A percentile compares a stretch with the other conserved stretches of the same genome.
These are phyloP conservation scores for Trametes sp. DNA, from an alignment of 1,284 basidiomycete species.

Conservation along the genomic window DNA sequence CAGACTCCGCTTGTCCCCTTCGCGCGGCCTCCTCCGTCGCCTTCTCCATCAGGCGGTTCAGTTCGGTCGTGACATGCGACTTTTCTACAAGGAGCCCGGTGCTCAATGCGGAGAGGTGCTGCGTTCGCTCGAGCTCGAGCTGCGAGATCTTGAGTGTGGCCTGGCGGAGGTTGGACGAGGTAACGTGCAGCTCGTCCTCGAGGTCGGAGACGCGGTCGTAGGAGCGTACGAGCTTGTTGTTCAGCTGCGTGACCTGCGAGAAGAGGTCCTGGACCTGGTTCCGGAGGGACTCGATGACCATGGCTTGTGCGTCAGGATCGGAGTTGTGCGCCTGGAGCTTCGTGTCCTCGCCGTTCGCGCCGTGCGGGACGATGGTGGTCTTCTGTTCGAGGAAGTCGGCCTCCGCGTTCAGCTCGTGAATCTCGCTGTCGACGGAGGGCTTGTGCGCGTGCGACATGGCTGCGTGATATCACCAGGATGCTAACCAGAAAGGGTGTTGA, in stretches of 20 bases:
- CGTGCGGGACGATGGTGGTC: constrained; percentile 33
- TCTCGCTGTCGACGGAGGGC: constrained; percentile 38
- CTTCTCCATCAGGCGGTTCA: constrained; percentile 93
- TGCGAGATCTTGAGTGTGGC: constrained; percentile 70
- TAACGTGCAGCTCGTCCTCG: constrained; percentile 87
- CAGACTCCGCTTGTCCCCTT: constrained; percentile 89
- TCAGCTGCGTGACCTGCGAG: constrained; percentile 90
- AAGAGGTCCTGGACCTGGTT: constrained; percentile 86
- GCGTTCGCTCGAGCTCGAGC: constrained; percentile 78
- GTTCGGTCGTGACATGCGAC: constrained; percentile 88
- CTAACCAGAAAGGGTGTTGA: not conserved
- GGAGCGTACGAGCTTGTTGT: constrained; percentile 90
- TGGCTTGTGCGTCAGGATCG: constrained; percentile 67
- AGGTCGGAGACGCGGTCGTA: constrained; percentile 94
- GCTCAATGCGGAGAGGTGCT: constrained; percentile 82
- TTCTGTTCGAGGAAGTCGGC: constrained; percentile 43
- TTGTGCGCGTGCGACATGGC: constrained; percentile 30
- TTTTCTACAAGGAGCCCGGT: constrained; percentile 94
- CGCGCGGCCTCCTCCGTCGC: constrained; percentile 94
- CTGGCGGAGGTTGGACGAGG: constrained; percentile 62
- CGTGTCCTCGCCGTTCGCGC: constrained; percentile 35
- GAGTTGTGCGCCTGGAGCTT: constrained; percentile 33
- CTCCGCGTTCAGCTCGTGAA: constrained; percentile 44
- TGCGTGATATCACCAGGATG: not conserved
- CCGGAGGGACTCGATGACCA: constrained; percentile 82